These are phyloP conservation scores for Alternaria rosae DNA, from an alignment of 2,329 filamentous ascomycete genomes.

Conservation along the genomic window DNA sequence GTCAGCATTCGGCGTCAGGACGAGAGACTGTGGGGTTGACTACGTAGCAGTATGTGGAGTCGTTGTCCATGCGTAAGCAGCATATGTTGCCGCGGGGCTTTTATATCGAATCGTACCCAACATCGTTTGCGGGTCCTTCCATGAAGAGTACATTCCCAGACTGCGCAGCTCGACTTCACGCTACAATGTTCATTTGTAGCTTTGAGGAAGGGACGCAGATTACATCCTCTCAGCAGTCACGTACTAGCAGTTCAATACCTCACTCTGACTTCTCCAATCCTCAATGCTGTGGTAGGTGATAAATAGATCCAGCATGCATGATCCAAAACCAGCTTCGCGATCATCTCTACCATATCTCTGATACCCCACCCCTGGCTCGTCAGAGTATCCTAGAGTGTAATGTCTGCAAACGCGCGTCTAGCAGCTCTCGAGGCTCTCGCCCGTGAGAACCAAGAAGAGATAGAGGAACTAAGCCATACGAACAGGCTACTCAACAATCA, in stretches of 20 bases:
- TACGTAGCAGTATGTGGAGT: neutral
- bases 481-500: constrained; percentile 2
- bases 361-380: neutral
- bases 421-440: constrained; percentile 3
- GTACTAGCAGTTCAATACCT: neutral
- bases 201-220: neutral
- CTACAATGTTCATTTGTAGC: neutral
- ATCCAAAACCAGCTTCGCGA: neutral
- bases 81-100: neutral
- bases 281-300: neutral
- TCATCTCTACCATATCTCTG: too few relatives aligned
- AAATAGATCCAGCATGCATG: neutral
- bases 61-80: neutral
- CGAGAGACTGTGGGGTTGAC: neutral
- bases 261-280: neutral
- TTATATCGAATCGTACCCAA: neutral
- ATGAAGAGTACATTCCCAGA: neutral
- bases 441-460: neutral
- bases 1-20: neutral
- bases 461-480: neutral
- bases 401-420: neutral
- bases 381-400: neutral
- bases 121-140: neutral
- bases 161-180: neutral
- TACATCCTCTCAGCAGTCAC: neutral